A percentile compares a stretch with the other conserved stretches of the same genome.
phyloP scores from a whole-genome alignment of 805 yeast species.

The Wickerhamiella shivajii region DNA sequence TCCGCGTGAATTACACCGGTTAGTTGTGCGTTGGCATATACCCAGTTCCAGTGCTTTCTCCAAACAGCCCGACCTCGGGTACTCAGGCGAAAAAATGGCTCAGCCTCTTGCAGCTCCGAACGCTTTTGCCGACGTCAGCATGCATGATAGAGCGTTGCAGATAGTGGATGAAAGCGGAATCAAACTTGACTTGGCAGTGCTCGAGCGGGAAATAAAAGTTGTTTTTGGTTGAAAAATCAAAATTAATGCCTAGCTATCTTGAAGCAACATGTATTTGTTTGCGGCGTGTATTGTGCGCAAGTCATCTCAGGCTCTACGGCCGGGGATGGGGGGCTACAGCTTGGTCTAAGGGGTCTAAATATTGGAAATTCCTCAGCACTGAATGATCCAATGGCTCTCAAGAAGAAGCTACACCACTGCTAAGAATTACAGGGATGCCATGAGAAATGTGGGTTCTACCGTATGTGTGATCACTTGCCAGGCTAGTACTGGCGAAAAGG shows the following conservation, averaged over 20 bases:
- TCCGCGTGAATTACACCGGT: too few species aligned
- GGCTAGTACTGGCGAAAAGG: constrained; percentile 15
- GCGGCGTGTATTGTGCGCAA: not conserved
- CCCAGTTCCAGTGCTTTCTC: too few species aligned
- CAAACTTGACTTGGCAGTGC: too few species aligned
- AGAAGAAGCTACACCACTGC: constrained; percentile 1
- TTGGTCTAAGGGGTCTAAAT: not conserved
- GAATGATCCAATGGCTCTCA: not conserved
- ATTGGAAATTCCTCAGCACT: not conserved
- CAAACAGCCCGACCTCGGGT: too few species aligned
- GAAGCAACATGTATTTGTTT: not conserved
- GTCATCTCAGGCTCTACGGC: not conserved
- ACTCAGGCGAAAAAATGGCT: too few species aligned
- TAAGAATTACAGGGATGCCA: not conserved
- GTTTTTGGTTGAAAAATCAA: too few species aligned
- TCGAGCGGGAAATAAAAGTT: too few species aligned
- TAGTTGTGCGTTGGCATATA: too few species aligned
- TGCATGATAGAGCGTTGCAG: too few species aligned
- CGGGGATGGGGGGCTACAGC: not conserved
- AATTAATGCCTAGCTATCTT: not conserved
- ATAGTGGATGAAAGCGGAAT: too few species aligned
- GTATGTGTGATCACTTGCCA: constrained; percentile 5
- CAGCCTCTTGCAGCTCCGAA: too few species aligned
- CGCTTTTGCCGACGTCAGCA: too few species aligned
- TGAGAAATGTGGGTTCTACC: constrained; percentile 5